Evolutionary conservation across 805 yeast genomes (phyloP).

Genomic region (Pachysolen tannophilus): DNA sequence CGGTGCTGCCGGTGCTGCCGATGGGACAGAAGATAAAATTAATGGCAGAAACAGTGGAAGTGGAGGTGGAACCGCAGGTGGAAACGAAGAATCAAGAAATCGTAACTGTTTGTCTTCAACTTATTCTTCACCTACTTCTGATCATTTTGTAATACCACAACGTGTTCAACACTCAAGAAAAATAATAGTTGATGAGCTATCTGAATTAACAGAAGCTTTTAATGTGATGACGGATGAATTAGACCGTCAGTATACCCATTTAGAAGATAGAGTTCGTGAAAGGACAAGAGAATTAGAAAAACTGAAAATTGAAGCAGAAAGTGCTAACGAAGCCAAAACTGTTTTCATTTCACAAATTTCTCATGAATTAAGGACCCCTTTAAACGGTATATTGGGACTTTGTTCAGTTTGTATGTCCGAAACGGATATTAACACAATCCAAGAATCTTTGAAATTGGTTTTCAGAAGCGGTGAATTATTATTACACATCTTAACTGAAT

Average conservation of each 20-base stretch:
- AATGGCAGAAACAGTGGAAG: neutral
- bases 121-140: constrained; percentile 19
- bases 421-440: constrained; percentile 55
- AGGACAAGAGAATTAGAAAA: constrained; percentile 85
- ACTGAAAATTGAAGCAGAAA: constrained; percentile 73
- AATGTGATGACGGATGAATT: constrained; percentile 87
- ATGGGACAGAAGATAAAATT: neutral
- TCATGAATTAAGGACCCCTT: constrained; percentile 90
- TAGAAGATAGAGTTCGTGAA: constrained; percentile 82
- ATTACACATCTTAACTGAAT: constrained; percentile 82
- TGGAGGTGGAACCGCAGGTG: neutral
- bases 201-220: constrained; percentile 82
- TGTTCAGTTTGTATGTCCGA: constrained; percentile 92
- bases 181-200: constrained; percentile 72
- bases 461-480: constrained; percentile 88
- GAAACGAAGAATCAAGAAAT: too few relatives aligned
- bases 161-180: constrained; percentile 24
- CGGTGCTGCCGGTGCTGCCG: too few relatives aligned
- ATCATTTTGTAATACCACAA: constrained; percentile 27
- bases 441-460: constrained; percentile 71
- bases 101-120: neutral
- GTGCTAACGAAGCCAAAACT: constrained; percentile 95
- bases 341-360: constrained; percentile 88
- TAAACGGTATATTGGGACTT: constrained; percentile 95
- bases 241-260: constrained; percentile 70